phyloP scores from a whole-genome alignment of 495 filamentous ascomycete species.

The Neurospora sp. region DNA sequence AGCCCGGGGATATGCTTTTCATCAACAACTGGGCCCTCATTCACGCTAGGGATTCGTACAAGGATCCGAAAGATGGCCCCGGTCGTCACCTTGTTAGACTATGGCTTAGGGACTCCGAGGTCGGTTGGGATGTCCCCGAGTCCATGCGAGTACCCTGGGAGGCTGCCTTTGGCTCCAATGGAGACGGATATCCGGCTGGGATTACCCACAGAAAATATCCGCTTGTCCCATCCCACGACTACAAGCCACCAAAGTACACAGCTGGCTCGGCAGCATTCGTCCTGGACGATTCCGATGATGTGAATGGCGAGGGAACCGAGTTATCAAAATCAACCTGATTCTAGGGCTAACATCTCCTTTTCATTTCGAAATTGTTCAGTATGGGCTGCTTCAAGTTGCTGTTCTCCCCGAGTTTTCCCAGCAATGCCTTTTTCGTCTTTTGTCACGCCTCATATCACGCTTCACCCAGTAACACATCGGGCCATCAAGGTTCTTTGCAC shows the following conservation, averaged over 20 bases:
- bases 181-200: conserved; percentile 7
- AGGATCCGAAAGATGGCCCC: conserved; percentile 20
- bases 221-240: conserved; percentile 26
- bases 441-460: not conserved
- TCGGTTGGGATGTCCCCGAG: conserved; percentile 31
- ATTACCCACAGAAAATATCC: conserved; percentile 24
- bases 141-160: conserved; percentile 36
- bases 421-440: not conserved
- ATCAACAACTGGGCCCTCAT: conserved; percentile 54
- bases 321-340: not conserved
- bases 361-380: not conserved
- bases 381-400: not conserved
- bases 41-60: conserved; percentile 45
- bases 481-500: not conserved
- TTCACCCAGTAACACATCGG: not conserved
- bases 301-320: conserved; percentile 6
- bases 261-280: conserved; percentile 37
- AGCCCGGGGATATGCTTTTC: conserved; percentile 50
- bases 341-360: not conserved
- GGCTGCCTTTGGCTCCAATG: conserved; percentile 26
- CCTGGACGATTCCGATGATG: conserved; percentile 24
- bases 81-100: conserved; percentile 41
- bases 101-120: conserved; percentile 36
- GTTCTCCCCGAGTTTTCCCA: not conserved
- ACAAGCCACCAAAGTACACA: conserved; percentile 33